Evolutionary conservation across 2,329 filamentous ascomycete genomes (phyloP), one percentile per base, ranked within the genome.

Genomic region (Chrysosporium keratinophilum): DNA sequence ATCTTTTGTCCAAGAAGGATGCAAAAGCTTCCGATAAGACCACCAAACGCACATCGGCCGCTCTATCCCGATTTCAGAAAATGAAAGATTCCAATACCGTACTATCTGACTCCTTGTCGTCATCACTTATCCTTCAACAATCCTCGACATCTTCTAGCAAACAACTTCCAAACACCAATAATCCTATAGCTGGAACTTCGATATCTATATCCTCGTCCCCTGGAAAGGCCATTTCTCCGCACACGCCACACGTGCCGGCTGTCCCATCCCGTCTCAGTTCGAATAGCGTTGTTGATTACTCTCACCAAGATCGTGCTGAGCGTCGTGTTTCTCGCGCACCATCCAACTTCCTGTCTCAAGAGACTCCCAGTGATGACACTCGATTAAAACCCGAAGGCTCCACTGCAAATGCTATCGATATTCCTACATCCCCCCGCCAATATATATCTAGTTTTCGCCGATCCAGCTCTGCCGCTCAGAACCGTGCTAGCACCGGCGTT

Each of bases 231-330:
- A 79, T 94, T 15, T 95, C 88, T 2, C 89, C 87, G 9, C 88
- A 91, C 64, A 95, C 88, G 0, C 88, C 90, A 1, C 90, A 97
- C 64, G 95, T 89, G 0, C 93, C 93, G 3, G 89, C 90, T 10
- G 88, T 97, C 28, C 91, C 91, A 17, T 96, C 90, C 6, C 81
- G 93, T n/a, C 74, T 98, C 19, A 95, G 88, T 64, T 88, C 93
- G 58, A 90, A 94, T 64, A 93, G 87, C 50, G 88, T 93, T 56
- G 82, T 83, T 42, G 85, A 88, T 59, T 85, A 88, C 63, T 69
- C 73, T 50, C 70, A 70, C 40, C 65, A 63, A 44, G 71, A 66
- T 52, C 65, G 60, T 59, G 66, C 63, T 56, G 65, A 58, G 58
- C 62, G 63, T 37, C 59, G 64, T 19, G 58, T 63, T 10, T 57